Conservation (phyloP, 139 green algal genomes). For the Tetraselmis striata region DNA sequence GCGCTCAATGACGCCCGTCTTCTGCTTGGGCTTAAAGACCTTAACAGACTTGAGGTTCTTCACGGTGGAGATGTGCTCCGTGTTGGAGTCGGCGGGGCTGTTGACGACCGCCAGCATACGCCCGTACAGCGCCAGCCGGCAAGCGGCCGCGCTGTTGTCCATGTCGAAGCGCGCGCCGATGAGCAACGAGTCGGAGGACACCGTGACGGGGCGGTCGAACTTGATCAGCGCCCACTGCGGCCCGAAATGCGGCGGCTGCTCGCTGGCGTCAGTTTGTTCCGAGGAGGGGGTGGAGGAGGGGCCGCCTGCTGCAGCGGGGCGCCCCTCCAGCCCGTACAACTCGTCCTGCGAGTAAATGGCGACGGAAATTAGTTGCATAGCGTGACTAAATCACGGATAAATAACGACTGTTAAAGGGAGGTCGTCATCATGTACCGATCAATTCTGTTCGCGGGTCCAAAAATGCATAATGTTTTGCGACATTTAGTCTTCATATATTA, state of each 20-base stretch:
- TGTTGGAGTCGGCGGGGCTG: not conserved
- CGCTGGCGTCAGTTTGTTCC: not conserved
- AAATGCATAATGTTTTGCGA: too few species aligned
- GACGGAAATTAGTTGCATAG: too few species aligned
- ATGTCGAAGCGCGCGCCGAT: constrained; percentile 84
- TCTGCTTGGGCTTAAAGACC: constrained; percentile 49
- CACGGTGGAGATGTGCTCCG: not conserved
- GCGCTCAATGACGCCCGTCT: constrained; percentile 64
- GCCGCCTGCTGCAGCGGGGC: constrained; percentile 23
- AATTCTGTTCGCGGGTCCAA: too few species aligned
- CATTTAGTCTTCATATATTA: too few species aligned
- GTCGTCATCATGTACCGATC: too few species aligned
- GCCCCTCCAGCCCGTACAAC: constrained; percentile 66
- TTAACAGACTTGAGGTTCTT: not conserved
- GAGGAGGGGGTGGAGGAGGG: not conserved
- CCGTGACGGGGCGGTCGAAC: constrained; percentile 78
- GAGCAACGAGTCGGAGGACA: constrained; percentile 55
- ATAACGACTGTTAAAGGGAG: too few species aligned
- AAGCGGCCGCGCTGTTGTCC: constrained; percentile 56
- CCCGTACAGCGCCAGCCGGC: constrained; percentile 85
- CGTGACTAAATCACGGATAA: too few species aligned
- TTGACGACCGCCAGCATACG: constrained; percentile 40
- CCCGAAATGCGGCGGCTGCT: constrained; percentile 36
- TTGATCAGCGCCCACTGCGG: constrained; percentile 72
- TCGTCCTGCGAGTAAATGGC: constrained; percentile 27